Percentiles rank a stretch among this genome's conserved stretches.
Evolutionary conservation across 352 stramenopile species (phyloP).

Genomic region (Phytophthora rubi): DNA sequence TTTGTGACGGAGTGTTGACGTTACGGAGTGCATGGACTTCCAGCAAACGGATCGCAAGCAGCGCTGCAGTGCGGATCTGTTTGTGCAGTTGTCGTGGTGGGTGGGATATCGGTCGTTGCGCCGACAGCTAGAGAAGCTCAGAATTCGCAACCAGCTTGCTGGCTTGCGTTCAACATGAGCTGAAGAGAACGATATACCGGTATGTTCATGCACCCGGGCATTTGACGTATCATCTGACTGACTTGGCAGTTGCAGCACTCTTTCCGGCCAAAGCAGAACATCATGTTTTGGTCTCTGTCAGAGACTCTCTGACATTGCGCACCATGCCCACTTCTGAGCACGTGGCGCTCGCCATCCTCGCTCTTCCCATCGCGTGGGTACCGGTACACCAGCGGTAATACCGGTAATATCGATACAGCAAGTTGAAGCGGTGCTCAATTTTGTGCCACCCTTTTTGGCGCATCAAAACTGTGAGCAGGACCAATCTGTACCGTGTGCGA

Average conservation of each 20-base stretch:
- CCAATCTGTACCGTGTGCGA: neutral
- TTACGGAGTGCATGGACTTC: slow-evolving; percentile 1
- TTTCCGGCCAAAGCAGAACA: neutral
- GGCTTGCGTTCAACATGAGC: neutral
- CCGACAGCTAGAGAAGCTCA: too few species aligned
- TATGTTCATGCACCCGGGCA: too few species aligned
- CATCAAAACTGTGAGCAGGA: too few species aligned
- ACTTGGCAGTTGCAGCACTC: neutral
- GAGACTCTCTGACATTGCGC: neutral
- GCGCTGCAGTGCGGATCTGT: neutral
- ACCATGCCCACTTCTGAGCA: neutral
- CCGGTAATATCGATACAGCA: neutral
- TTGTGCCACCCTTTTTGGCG: neutral
- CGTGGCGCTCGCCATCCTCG: slow-evolving; percentile 4
- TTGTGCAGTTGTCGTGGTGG: neutral
- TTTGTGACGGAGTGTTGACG: slow-evolving; percentile 1
- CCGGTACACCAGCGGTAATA: neutral
- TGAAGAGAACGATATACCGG: too few species aligned
- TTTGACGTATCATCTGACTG: neutral
- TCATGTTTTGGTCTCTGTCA: too few species aligned
- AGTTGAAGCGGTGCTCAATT: neutral
- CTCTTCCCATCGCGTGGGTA: slow-evolving; percentile 16
- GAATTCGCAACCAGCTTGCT: too few species aligned
- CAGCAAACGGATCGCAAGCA: neutral
- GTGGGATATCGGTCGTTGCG: neutral